phyloP scores from a whole-genome alignment of 805 yeast species.

The Hemisphaericaspora nanyangensis region DNA sequence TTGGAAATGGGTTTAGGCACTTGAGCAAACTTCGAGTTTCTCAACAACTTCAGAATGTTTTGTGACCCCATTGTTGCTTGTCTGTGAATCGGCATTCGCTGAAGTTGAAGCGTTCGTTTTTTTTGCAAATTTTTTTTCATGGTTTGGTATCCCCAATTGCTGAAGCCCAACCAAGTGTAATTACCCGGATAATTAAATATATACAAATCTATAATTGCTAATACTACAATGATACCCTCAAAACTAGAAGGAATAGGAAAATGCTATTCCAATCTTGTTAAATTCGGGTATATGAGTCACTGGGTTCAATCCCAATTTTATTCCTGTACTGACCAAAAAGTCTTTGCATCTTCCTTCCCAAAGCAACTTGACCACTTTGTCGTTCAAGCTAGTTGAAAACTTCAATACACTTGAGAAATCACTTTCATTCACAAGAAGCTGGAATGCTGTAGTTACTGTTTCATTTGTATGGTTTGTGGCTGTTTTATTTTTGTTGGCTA shows the following conservation, averaged over 20 bases:
- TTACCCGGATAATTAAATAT: slow-evolving; percentile 1
- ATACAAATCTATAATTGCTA: too few species aligned
- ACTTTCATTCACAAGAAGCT: slow-evolving; percentile 46
- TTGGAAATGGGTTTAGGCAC: slow-evolving; percentile 40
- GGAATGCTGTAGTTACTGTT: slow-evolving; percentile 49
- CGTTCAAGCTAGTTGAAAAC: slow-evolving; percentile 64
- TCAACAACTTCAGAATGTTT: slow-evolving; percentile 33
- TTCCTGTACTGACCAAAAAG: slow-evolving; percentile 74
- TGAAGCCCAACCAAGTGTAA: too few species aligned
- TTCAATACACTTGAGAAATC: slow-evolving; percentile 70
- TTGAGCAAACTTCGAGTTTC: slow-evolving; percentile 40
- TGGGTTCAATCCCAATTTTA: slow-evolving; percentile 42
- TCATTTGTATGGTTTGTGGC: slow-evolving; percentile 13
- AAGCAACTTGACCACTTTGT: slow-evolving; percentile 54
- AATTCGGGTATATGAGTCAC: slow-evolving; percentile 43
- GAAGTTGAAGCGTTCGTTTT: too few species aligned
- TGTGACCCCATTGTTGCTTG: slow-evolving; percentile 22
- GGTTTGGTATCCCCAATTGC: too few species aligned
- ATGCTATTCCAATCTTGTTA: slow-evolving; percentile 52
- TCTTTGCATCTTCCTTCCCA: slow-evolving; percentile 91
- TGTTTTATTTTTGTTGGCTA: slow-evolving; percentile 11
- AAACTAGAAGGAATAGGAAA: slow-evolving; percentile 56
- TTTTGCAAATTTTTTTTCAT: slow-evolving; percentile 1
- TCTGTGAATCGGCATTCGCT: too few species aligned
- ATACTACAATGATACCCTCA: not conserved